Base-by-base conservation (phyloP, 352 stramenopile genomes). In the Phytophthora quininea region DNA sequence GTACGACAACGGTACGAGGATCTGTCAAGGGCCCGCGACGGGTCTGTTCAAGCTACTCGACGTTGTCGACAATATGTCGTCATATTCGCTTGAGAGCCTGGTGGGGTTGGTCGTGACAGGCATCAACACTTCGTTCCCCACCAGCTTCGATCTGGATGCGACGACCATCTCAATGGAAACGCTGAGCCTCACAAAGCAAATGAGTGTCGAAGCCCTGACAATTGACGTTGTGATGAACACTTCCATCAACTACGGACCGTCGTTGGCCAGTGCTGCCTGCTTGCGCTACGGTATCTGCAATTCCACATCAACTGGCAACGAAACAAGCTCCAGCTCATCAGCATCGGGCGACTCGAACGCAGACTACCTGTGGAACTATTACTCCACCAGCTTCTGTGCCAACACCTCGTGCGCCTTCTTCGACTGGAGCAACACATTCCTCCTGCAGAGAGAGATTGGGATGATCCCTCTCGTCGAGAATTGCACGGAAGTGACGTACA, bases 401-500 rank as follows among this genome's bases (percentile, higher is more conserved):
- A 73, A 67, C 37, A 54, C 49, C 15, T 73, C 71, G n/a, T 81
- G 73, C 55, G 52, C 70, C 6, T 81, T 81, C 52, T 69, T 76
- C 35, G 73, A 81, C 54, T 40, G 19, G 4, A 79, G 70, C 33
- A n/a, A 57, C 46, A 62, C 66, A 0, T 81, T 81, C 40, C 30
- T 62, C 4, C 69, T 81, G 4, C 73, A 79, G 52, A 73, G 73
- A 29, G 73, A 81, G 58, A 64, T 81, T 33, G 73, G 62, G 3
- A 55, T 81, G 24, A 69, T 78, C 32, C 70, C 73, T 2, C 58
- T 68, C 9, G 66, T 73, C 48, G 42, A 51, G 32, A 73, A 76
- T 35, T 81, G 73, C 64, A 31, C 46, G 1, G 40, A 70, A n/a
- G 48, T 88, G 15, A 56, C 42, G 14, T 88, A 88, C 71, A 69